Evolutionary conservation across 495 filamentous ascomycete genomes (phyloP).

Genomic region (Aspergillus nidulans): DNA sequence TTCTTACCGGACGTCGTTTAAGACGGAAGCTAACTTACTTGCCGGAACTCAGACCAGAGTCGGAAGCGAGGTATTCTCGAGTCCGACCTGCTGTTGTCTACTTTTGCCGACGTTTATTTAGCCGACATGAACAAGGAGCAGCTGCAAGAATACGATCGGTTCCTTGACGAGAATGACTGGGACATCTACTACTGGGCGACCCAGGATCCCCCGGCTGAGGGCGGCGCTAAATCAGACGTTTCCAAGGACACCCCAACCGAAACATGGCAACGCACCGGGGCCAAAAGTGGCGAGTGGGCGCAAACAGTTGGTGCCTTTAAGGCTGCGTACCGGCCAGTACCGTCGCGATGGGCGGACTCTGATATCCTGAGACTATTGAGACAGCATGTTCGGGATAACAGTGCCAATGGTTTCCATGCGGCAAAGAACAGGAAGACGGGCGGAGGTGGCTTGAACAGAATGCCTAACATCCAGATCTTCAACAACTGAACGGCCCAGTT

Average conservation of each 20-base stretch:
- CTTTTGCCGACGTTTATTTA: conserved; percentile 82
- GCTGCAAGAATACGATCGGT: conserved; percentile 80
- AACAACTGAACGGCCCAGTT: conserved; percentile 20
- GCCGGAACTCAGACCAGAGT: conserved; percentile 68
- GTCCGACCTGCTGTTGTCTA: conserved; percentile 90
- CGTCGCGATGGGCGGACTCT: conserved; percentile 74
- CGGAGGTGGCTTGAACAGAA: conserved; percentile 45
- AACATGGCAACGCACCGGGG: conserved; percentile 49
- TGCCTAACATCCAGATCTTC: conserved; percentile 53
- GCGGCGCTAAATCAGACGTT: conserved; percentile 28
- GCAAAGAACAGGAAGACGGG: conserved; percentile 43
- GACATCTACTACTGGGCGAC: conserved; percentile 99
- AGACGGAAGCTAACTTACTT: not conserved
- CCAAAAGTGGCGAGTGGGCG: conserved; percentile 79
- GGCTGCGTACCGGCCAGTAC: conserved; percentile 89
- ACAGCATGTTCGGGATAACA: conserved; percentile 67
- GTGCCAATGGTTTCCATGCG: conserved; percentile 49
- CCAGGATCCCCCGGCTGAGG: conserved; percentile 64
- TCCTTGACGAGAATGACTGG: conserved; percentile 99
- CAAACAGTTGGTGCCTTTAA: conserved; percentile 93
- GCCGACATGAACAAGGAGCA: conserved; percentile 65
- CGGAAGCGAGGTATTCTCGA: conserved; percentile 96
- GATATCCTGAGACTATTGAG: conserved; percentile 73
- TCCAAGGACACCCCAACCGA: conserved; percentile 45
- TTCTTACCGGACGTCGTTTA: not conserved